These are phyloP conservation scores for Talaromyces islandicus DNA, from an alignment of 2,329 filamentous ascomycete species.

Conservation along the genomic window DNA sequence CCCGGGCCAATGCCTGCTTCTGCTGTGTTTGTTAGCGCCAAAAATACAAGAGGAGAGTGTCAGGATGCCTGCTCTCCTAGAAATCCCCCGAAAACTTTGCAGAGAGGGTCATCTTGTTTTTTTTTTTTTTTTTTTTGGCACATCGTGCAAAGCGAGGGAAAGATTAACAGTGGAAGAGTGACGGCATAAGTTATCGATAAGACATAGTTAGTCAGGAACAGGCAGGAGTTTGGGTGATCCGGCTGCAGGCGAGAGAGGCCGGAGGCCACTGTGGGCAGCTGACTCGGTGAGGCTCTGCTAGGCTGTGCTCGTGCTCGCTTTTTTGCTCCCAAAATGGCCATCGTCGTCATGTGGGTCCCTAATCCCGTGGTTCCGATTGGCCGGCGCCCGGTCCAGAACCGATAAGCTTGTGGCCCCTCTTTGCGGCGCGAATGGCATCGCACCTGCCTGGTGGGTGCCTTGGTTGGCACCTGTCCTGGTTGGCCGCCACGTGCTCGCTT, in stretches of 20 bases:
- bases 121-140: not conserved
- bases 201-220: not conserved
- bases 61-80: not conserved
- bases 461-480: not conserved
- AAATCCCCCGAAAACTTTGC: not conserved
- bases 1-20: not conserved
- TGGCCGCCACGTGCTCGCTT: not conserved
- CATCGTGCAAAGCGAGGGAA: not conserved
- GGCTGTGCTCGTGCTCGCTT: not conserved
- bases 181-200: too few species aligned
- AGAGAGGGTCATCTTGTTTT: not conserved
- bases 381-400: not conserved
- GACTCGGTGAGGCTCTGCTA: constrained; percentile 1
- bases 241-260: not conserved
- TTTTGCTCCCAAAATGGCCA: not conserved
- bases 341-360: not conserved
- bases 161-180: too few species aligned
- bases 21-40: not conserved
- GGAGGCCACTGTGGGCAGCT: too few species aligned
- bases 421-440: not conserved
- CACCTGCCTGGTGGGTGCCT: not conserved
- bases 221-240: constrained; percentile 1
- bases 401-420: not conserved
- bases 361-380: not conserved
- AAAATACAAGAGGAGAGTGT: not conserved